Evolutionary conservation across 1,284 basidiomycete species (phyloP), one percentile per base, ranked within the genome.

Genomic region (Apiotrichum domesticum): DNA sequence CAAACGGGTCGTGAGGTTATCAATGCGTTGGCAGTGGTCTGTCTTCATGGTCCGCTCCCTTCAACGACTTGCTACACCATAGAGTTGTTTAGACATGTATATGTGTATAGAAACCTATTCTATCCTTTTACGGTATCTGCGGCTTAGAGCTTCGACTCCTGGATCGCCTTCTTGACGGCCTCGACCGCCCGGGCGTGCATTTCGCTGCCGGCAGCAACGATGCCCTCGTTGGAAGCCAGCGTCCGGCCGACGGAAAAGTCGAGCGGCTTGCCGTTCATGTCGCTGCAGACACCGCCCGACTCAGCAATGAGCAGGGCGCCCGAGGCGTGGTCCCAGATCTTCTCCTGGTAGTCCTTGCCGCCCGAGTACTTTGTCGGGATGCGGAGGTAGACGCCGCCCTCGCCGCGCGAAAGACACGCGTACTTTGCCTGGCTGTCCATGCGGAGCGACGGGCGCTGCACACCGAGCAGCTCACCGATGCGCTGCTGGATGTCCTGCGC

Each of bases 401-500:
- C 90, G 0, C 93, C 92, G 44, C 94, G 80, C 2, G 87, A 85
- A 14, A 98, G 83, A 67, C 86, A 87, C 35, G 87, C 86, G 69
- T 98, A 98, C 78, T 98, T 98, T 7, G 93, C 93, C 77, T 98
- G 95, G 72, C 88, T 92, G 75, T 98, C 96, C 92, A 98, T 97
- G 34, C 91, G 82, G n/a, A 87, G 59, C 51, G 68, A 71, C 80
- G 44, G 89, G 83, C 15, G 81, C 70, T 35, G 81, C 58, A 95
- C 83, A 13, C 82, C 82, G 34, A 97, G 80, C 3, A 87, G 68
- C 52, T 82, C 73, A 0, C 88, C 85, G 46, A 96, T 87, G 9
- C 81, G 81, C 44, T 84, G 83, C 71, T 89, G 93, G 68, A 91
- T 87, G 21, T 82, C 82, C 63, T 95, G 88, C 32, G 92, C 88